Evolutionary conservation across 768 basidiomycete genomes (phyloP).

Genomic region (Mycena sanguinolenta): DNA sequence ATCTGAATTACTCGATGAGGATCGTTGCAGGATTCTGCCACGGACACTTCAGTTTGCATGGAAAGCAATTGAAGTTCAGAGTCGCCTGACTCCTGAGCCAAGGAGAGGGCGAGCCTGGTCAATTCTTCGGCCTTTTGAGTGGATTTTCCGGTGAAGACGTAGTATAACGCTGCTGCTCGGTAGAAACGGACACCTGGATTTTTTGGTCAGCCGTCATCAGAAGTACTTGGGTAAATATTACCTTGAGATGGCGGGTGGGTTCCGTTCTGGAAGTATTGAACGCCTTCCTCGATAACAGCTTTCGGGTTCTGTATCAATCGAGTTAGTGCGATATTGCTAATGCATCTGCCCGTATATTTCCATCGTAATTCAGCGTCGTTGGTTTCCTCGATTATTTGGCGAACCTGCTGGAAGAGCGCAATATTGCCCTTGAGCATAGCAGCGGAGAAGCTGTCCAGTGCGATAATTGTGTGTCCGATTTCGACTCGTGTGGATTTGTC

Average conservation of each 20-base stretch:
- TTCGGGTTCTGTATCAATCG: no score
- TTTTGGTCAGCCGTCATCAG: no score
- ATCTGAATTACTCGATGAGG: neutral
- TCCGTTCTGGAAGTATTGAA: no score
- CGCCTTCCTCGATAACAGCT: no score
- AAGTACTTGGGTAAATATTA: no score
- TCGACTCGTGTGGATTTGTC: neutral
- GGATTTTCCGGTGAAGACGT: neutral
- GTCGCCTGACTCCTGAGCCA: neutral
- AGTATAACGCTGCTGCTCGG: neutral
- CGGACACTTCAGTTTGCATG: neutral
- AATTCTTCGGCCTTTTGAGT: slow-evolving; percentile 1
- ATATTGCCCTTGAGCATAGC: neutral
- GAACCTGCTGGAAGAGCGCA: neutral
- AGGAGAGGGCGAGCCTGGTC: neutral
- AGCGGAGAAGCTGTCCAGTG: neutral
- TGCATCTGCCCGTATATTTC: no score
- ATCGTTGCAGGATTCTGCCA: no score
- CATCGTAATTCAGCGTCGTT: slow-evolving; percentile 6
- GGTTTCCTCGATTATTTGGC: neutral
- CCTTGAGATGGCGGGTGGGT: no score
- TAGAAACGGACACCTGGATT: slow-evolving; percentile 9
- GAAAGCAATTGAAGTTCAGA: neutral
- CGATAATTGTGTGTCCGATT: neutral
- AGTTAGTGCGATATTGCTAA: no score